Evolutionary conservation across 2,329 filamentous ascomycete species (phyloP).

Genomic region (Aspergillus sp.): DNA sequence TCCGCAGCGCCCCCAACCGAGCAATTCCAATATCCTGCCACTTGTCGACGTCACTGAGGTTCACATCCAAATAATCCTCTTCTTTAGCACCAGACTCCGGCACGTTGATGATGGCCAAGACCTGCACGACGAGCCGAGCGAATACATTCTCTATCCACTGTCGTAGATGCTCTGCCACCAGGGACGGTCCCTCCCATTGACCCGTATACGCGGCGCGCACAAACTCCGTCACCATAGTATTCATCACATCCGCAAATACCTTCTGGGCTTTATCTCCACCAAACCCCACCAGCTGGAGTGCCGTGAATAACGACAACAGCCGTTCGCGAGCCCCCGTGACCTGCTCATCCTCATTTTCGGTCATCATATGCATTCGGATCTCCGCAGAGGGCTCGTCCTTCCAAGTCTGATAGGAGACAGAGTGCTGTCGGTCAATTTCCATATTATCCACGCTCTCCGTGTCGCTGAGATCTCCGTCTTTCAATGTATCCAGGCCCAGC

Average conservation of each 20-base stretch:
- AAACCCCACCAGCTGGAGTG: constrained; percentile 54
- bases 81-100: constrained; percentile 22
- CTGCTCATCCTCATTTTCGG: constrained; percentile 27
- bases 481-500: constrained; percentile 38
- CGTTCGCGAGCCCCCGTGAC: constrained; percentile 33
- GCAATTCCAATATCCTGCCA: constrained; percentile 58
- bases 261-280: constrained; percentile 56
- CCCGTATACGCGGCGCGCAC: constrained; percentile 57
- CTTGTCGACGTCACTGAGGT: constrained; percentile 47
- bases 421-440: constrained; percentile 38
- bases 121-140: constrained; percentile 51
- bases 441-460: constrained; percentile 29
- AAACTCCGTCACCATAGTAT: constrained; percentile 57
- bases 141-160: constrained; percentile 59
- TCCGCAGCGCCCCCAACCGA: constrained; percentile 56
- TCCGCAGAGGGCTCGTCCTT: constrained; percentile 30
- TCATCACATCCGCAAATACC: constrained; percentile 59
- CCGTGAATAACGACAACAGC: constrained; percentile 43
- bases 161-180: constrained; percentile 50
- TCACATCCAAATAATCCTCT: constrained; percentile 32
- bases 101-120: constrained; percentile 43
- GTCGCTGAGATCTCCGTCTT: constrained; percentile 19
- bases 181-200: constrained; percentile 54
- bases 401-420: constrained; percentile 40
- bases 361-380: constrained; percentile 32